Conservation (phyloP, 257 asterid genomes). For the Echites panduratus region DNA sequence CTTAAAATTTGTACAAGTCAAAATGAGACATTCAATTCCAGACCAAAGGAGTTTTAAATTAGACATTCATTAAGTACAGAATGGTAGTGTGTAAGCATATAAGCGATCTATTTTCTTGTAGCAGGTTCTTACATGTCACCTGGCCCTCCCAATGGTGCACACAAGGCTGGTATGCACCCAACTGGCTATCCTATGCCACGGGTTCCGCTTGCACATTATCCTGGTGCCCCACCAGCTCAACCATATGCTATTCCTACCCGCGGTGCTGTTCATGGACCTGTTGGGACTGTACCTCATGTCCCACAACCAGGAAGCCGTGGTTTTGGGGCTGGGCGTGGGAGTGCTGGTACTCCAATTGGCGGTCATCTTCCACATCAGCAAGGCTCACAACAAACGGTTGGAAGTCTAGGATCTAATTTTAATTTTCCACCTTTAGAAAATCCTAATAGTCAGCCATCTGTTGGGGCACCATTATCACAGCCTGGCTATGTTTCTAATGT, state of each 20-base stretch:
- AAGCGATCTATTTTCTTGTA: constrained; percentile 16
- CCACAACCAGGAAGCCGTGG: constrained; percentile 88
- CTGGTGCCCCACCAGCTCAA: constrained; percentile 72
- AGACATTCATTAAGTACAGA: background rate
- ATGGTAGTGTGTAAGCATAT: background rate
- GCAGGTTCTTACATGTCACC: constrained; percentile 82
- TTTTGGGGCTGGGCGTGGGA: constrained; percentile 91
- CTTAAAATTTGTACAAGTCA: too few species aligned
- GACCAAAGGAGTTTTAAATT: background rate
- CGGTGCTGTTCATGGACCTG: constrained; percentile 91
- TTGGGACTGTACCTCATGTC: constrained; percentile 80
- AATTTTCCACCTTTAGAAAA: constrained; percentile 75
- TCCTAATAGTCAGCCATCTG: constrained; percentile 79
- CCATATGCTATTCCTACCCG: constrained; percentile 96
- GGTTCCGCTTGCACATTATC: constrained; percentile 76
- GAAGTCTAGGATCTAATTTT: constrained; percentile 63
- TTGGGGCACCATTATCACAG: constrained; percentile 85
- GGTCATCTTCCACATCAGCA: constrained; percentile 90
- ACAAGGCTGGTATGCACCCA: constrained; percentile 72
- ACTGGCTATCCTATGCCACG: constrained; percentile 83
- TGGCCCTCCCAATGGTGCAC: constrained; percentile 80
- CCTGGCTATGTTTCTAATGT: constrained; percentile 92
- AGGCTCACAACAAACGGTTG: constrained; percentile 71
- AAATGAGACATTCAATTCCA: too few species aligned
- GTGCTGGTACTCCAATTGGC: constrained; percentile 79